Conservation (phyloP, 352 stramenopile genomes). For the Globisporangium cederbergense region DNA sequence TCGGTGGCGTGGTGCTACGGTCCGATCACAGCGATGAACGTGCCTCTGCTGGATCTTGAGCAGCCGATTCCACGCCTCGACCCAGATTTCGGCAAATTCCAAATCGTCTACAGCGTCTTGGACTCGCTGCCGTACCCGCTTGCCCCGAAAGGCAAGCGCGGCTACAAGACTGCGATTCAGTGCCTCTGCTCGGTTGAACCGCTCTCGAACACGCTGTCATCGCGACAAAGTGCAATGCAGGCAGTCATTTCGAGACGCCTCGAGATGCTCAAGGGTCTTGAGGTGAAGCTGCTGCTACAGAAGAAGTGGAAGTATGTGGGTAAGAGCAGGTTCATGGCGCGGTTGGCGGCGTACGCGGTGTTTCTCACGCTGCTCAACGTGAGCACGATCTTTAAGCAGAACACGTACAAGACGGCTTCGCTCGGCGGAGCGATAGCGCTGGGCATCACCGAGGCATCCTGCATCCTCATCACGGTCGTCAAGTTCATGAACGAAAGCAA, state of each 20-base stretch:
- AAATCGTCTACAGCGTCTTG: constrained; percentile 19
- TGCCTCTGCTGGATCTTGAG: constrained; percentile 54
- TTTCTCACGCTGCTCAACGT: constrained; percentile 44
- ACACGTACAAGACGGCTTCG: constrained; percentile 25
- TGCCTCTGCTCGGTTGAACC: constrained; percentile 52
- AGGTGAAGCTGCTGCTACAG: constrained; percentile 45
- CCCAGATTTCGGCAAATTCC: constrained; percentile 21
- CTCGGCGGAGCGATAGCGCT: constrained; percentile 21
- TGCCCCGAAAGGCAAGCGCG: constrained; percentile 29
- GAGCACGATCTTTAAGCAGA: constrained; percentile 42
- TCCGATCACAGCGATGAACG: constrained; percentile 47
- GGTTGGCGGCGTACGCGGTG: constrained; percentile 31
- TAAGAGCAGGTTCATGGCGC: constrained; percentile 35
- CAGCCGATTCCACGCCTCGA: constrained; percentile 29
- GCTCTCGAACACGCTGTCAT: constrained; percentile 37
- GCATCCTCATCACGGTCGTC: constrained; percentile 28
- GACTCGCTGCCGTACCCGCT: constrained; percentile 29
- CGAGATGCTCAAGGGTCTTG: constrained; percentile 51
- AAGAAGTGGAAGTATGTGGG: constrained; percentile 74
- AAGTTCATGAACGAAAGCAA: constrained; percentile 56
- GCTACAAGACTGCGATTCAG: constrained; percentile 48
- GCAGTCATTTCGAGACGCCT: constrained; percentile 35
- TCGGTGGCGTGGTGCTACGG: constrained; percentile 52
- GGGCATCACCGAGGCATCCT: constrained; percentile 28
- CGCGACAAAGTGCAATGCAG: constrained; percentile 19